Percentiles rank a stretch among this genome's conserved stretches.
Evolutionary conservation across 345 rosid genomes (phyloP).

Genomic region (Stellera chamaejasme): DNA sequence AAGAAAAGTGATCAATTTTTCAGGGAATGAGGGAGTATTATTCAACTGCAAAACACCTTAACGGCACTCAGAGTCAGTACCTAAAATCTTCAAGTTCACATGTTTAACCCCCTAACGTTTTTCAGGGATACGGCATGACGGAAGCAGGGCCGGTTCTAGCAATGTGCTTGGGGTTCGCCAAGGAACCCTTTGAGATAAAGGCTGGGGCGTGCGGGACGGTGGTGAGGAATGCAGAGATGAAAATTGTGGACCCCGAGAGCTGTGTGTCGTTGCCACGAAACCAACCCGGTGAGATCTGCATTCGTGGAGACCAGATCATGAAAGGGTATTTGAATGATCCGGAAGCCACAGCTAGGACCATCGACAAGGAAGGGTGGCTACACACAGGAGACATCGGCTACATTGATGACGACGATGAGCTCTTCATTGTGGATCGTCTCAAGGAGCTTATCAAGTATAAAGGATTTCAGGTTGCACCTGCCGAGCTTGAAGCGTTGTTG

Average conservation of each 20-base stretch:
- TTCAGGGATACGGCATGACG: constrained; percentile 91
- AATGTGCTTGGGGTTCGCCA: constrained; percentile 75
- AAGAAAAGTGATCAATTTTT: too few relatives aligned
- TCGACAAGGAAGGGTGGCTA: constrained; percentile 56
- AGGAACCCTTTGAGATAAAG: constrained; percentile 55
- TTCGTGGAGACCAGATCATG: constrained; percentile 83
- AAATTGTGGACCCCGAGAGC: constrained; percentile 65
- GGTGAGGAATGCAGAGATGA: constrained; percentile 84
- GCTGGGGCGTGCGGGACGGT: constrained; percentile 86
- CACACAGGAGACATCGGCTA: constrained; percentile 66
- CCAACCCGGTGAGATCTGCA: constrained; percentile 74
- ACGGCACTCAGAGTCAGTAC: too few relatives aligned
- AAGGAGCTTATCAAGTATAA: constrained; percentile 70
- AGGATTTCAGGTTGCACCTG: constrained; percentile 76
- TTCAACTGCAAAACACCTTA: too few relatives aligned
- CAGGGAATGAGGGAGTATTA: too few relatives aligned
- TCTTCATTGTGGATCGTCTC: constrained; percentile 62
- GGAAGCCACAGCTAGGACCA: constrained; percentile 34
- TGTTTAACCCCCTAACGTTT: too few relatives aligned
- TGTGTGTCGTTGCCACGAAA: constrained; percentile 50
- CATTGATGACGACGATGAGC: constrained; percentile 53
- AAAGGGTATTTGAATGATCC: constrained; percentile 54
- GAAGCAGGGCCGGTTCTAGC: constrained; percentile 88
- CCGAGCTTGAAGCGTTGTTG: constrained; percentile 67
- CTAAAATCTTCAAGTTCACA: too few relatives aligned